Evolutionary conservation across 2,329 filamentous ascomycete species (phyloP).

Genomic region (Xylaria sp.): DNA sequence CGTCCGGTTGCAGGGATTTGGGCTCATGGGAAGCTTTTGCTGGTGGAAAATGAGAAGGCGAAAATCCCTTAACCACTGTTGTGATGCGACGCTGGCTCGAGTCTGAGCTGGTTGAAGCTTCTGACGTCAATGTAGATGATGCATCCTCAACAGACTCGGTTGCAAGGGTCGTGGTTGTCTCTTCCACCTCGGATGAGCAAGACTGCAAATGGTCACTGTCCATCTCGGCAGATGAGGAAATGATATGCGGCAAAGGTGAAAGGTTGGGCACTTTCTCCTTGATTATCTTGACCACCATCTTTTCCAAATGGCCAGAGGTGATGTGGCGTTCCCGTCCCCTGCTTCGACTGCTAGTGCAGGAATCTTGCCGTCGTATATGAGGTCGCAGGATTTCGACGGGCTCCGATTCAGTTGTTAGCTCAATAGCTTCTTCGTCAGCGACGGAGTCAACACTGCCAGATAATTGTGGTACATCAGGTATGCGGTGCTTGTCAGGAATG

Average conservation of each 20-base stretch:
- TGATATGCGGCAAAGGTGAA: conserved; percentile 55
- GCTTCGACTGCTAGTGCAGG: conserved; percentile 70
- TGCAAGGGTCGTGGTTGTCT: conserved; percentile 49
- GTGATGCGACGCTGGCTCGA: conserved; percentile 39
- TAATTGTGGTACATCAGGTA: conserved; percentile 69
- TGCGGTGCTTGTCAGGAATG: conserved; percentile 51
- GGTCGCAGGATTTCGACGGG: conserved; percentile 68
- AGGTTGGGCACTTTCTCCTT: conserved; percentile 77
- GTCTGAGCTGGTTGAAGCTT: conserved; percentile 52
- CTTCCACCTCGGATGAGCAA: conserved; percentile 59
- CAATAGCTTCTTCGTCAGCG: conserved; percentile 69
- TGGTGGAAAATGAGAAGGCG: conserved; percentile 66
- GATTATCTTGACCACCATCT: conserved; percentile 92
- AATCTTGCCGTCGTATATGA: conserved; percentile 73
- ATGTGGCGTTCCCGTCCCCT: conserved; percentile 84
- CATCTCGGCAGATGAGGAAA: conserved; percentile 45
- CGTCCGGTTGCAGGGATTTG: conserved; percentile 56
- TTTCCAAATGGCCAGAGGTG: conserved; percentile 89
- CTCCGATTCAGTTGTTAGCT: conserved; percentile 59
- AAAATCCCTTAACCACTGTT: conserved; percentile 83
- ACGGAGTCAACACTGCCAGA: conserved; percentile 80
- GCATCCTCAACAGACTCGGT: conserved; percentile 38
- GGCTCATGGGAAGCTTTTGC: conserved; percentile 54
- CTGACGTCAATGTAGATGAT: conserved; percentile 28
- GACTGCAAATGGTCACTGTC: conserved; percentile 53